Percentiles rank a stretch among this genome's conserved stretches.
These are phyloP conservation scores for Mycena sp. DNA, from an alignment of 1,284 basidiomycete genomes.

Conservation along the genomic window DNA sequence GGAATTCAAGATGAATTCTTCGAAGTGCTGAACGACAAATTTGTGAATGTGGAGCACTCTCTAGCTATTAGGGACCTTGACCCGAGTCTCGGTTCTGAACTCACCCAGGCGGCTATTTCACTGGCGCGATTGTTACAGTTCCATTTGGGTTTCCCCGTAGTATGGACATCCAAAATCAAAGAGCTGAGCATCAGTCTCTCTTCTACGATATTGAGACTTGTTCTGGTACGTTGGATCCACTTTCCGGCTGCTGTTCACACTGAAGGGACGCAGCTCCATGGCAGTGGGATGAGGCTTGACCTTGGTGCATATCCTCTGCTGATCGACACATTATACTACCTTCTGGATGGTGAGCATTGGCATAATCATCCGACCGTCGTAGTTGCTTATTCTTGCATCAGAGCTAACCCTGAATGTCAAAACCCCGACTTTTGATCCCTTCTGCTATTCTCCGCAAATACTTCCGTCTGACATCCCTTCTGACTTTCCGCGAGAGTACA, in stretches of 20 bases:
- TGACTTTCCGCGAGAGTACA: constrained; percentile 67
- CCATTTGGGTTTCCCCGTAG: constrained; percentile 67
- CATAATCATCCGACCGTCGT: neutral
- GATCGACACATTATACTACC: constrained; percentile 76
- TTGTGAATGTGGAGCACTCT: constrained; percentile 51
- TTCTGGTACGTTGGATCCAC: constrained; percentile 56
- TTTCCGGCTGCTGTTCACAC: neutral
- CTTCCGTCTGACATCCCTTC: constrained; percentile 59
- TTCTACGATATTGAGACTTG: constrained; percentile 59
- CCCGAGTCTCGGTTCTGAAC: constrained; percentile 30
- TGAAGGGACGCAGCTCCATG: constrained; percentile 54
- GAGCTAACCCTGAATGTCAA: constrained; percentile 72
- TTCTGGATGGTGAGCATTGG: constrained; percentile 69
- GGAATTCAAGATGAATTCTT: constrained; percentile 66
- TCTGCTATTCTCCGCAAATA: constrained; percentile 67
- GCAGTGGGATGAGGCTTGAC: constrained; percentile 59
- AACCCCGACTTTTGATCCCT: constrained; percentile 61
- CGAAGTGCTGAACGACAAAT: constrained; percentile 52
- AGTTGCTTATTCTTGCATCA: constrained; percentile 39
- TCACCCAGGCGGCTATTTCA: constrained; percentile 29
- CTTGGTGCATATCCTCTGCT: constrained; percentile 69
- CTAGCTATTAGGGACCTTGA: constrained; percentile 38
- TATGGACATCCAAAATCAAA: constrained; percentile 65
- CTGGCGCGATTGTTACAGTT: constrained; percentile 73
- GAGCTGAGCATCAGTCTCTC: constrained; percentile 57